phyloP scores from a whole-genome alignment of 2,329 filamentous ascomycete species.

The Tolypocladium endophyticum region DNA sequence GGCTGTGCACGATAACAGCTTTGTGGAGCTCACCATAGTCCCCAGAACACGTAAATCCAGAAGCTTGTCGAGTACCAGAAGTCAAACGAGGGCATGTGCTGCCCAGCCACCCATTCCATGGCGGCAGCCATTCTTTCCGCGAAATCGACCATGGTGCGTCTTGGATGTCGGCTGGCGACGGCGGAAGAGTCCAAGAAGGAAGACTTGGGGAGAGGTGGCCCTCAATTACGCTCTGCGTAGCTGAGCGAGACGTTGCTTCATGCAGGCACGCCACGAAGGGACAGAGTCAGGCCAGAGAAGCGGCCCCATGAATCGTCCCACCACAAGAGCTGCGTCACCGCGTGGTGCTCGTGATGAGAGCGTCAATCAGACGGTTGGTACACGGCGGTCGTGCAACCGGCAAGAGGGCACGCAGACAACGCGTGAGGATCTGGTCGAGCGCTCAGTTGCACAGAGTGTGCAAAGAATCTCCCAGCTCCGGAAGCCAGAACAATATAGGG shows the following conservation, averaged over 20 bases:
- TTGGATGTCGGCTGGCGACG: neutral
- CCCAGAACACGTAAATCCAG: conserved; percentile 32
- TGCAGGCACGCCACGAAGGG: neutral
- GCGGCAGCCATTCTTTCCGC: conserved; percentile 6
- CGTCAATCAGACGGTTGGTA: neutral
- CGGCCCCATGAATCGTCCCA: neutral
- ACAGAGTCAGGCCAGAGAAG: neutral
- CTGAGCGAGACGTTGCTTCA: neutral
- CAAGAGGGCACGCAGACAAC: neutral
- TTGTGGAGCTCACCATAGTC: conserved; percentile 35
- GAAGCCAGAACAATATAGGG: neutral
- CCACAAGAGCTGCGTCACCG: neutral
- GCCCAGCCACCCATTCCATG: conserved; percentile 1
- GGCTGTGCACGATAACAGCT: neutral
- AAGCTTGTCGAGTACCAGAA: conserved; percentile 34
- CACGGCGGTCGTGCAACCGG: neutral
- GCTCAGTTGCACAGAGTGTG: neutral
- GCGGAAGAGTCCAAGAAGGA: neutral
- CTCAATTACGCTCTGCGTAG: neutral
- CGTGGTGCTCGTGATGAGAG: neutral
- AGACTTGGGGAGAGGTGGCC: neutral
- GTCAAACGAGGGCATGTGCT: conserved; percentile 13
- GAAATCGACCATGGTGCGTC: neutral
- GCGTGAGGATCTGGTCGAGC: neutral
- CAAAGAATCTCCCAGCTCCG: neutral